These are phyloP conservation scores for Tricladium varicosporioides DNA, from an alignment of 2,329 filamentous ascomycete species.

Conservation along the genomic window DNA sequence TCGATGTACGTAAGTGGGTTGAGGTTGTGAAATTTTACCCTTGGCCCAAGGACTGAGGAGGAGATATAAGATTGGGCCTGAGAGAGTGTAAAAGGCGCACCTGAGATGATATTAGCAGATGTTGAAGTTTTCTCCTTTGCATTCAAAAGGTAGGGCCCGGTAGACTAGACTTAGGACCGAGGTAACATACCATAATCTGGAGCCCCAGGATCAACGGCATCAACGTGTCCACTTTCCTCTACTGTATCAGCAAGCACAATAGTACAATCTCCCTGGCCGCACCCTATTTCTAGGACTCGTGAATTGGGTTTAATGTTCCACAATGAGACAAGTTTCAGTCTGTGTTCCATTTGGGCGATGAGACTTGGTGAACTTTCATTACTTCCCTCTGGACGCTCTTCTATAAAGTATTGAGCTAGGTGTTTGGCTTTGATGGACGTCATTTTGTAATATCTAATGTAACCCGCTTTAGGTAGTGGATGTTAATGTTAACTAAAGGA, in stretches of 20 bases:
- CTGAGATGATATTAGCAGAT: too few relatives aligned
- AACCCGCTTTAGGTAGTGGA: too few relatives aligned
- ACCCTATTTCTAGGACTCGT: conserved; percentile 55
- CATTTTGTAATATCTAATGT: too few relatives aligned
- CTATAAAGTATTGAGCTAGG: too few relatives aligned
- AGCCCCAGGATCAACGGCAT: conserved; percentile 51
- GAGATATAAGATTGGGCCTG: conserved; percentile 47
- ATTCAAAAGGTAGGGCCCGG: not conserved
- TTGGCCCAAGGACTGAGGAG: conserved; percentile 37
- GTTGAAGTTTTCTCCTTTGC: too few relatives aligned
- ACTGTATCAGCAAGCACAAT: conserved; percentile 49
- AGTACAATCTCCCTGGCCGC: conserved; percentile 58
- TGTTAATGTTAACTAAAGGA: too few relatives aligned
- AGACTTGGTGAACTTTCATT: too few relatives aligned
- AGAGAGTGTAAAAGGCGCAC: conserved; percentile 46
- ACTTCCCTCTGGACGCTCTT: too few relatives aligned
- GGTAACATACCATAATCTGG: conserved; percentile 43
- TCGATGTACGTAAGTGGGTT: conserved; percentile 38
- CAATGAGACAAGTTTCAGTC: conserved; percentile 35
- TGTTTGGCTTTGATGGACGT: too few relatives aligned
- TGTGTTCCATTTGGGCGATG: conserved; percentile 35
- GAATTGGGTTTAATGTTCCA: conserved; percentile 40
- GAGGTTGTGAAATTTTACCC: conserved; percentile 44
- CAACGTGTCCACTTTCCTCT: conserved; percentile 43
- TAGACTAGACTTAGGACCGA: not conserved